These are phyloP conservation scores for Alternaria hordeiaustralica DNA, from an alignment of 2,329 filamentous ascomycete species.

Conservation along the genomic window DNA sequence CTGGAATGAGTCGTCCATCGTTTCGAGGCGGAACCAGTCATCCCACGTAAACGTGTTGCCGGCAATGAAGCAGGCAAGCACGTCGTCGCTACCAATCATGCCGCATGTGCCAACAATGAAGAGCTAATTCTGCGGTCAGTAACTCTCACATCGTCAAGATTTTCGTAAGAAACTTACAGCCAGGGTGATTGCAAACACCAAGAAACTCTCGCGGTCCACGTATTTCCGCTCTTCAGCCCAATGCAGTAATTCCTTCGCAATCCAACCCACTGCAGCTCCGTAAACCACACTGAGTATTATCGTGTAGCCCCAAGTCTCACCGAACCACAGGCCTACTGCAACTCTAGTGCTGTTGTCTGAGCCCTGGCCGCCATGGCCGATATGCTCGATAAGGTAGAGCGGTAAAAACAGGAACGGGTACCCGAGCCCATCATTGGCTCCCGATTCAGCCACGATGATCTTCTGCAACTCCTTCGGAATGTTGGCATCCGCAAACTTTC, in stretches of 20 bases:
- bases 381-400: conserved; percentile 81
- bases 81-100: conserved; percentile 86
- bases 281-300: conserved; percentile 81
- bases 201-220: conserved; percentile 85
- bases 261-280: conserved; percentile 77
- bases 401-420: conserved; percentile 90
- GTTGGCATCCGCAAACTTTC: conserved; percentile 90
- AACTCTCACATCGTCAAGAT: background rate
- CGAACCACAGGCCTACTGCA: conserved; percentile 83
- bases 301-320: conserved; percentile 82
- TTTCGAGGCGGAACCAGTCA: conserved; percentile 91
- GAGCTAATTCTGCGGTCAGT: conserved; percentile 53
- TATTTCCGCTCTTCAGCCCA: conserved; percentile 83
- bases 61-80: conserved; percentile 90
- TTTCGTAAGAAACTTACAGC: conserved; percentile 60
- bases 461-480: conserved; percentile 81
- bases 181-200: conserved; percentile 84
- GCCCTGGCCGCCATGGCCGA: conserved; percentile 62
- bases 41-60: conserved; percentile 93
- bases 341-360: conserved; percentile 60
- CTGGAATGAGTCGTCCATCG: conserved; percentile 88
- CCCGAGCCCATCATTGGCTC: conserved; percentile 86
- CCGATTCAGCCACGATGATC: conserved; percentile 71
- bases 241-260: conserved; percentile 81
- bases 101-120: conserved; percentile 89